These are phyloP conservation scores for Picochlorum sp. DNA, from an alignment of 139 green algal species.

Conservation along the genomic window DNA sequence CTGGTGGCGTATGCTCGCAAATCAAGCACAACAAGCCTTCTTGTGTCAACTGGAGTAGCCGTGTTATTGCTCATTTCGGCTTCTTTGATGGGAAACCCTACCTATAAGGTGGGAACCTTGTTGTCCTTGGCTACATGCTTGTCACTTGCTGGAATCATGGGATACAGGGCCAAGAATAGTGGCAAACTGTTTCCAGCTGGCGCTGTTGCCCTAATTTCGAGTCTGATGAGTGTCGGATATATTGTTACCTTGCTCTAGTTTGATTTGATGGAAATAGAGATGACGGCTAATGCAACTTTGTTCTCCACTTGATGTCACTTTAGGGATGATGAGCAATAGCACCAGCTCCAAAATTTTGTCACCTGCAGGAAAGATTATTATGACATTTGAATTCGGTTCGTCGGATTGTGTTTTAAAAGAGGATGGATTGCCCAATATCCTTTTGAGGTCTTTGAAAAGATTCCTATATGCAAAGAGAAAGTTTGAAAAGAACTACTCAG, in stretches of 20 bases:
- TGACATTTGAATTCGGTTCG: too few relatives aligned
- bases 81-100: conserved; percentile 16
- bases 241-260: background rate
- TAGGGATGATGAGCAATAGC: too few relatives aligned
- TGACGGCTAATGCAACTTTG: too few relatives aligned
- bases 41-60: conserved; percentile 3
- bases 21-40: conserved; percentile 9
- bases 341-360: too few relatives aligned
- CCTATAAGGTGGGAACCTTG: conserved; percentile 5
- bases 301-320: too few relatives aligned
- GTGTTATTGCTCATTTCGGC: conserved; percentile 15
- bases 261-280: too few relatives aligned
- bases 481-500: too few relatives aligned
- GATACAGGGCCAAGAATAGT: conserved; percentile 11
- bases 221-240: conserved; percentile 12
- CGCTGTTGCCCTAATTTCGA: conserved; percentile 5
- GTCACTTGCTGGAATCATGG: conserved; percentile 10
- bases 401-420: too few relatives aligned
- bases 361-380: too few relatives aligned
- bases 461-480: too few relatives aligned
- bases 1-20: conserved; percentile 7
- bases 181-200: conserved; percentile 16
- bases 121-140: conserved; percentile 13
- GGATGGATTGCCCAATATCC: too few relatives aligned
- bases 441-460: too few relatives aligned